Evolutionary conservation across 257 asterid genomes (phyloP), one percentile per base, ranked within the genome.

Genomic region (Nicotiana noctiflora): DNA sequence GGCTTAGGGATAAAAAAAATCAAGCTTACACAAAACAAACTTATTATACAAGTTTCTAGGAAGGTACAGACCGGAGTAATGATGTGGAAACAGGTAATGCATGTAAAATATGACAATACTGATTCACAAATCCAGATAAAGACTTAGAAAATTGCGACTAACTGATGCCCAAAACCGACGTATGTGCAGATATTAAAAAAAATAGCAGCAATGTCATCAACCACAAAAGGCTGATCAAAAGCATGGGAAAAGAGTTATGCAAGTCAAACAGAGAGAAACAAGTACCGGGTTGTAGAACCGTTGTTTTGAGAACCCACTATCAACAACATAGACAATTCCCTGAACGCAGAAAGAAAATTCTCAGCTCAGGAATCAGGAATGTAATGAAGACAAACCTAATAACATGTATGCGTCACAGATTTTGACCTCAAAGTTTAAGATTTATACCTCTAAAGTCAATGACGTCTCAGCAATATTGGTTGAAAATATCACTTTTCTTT

Each of bases 401-500:
- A 68, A 25, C 60, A 72, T 72, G 25, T 31, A 76, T 3, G 31
- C 37, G 21, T 19, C 80, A 44, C 51, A 72, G 2, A 46, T 21
- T 72, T 44, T 1, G 19, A 64, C 31, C 34, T 23, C 37, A 0
- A 63, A n/a, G 52, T 79, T 44, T 46, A 59, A 79, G 76, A 79
- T 32, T 49, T 62, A 63, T 88, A 92, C 99, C 92, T 95, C 99
- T 86, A 95, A 84, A n/a, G 99, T 95, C 88, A 95, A 87, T 75
- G 99, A 95, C 21, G 99, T 95, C 91, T 95, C 99, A 15, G 99
- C 98, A 88, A 95, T 93, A 86, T 95, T 95, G 75, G 99, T 95
- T 64, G 99, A 91, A 81, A 95, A 89, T 67, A 95, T 89, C 68
- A 95, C 99, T 83, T 95, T 95, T 84, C 99, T 93, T 88, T 92